These are phyloP conservation scores for Leishmania gerbilli DNA, from an alignment of 208 protist genomes.

Conservation along the genomic window DNA sequence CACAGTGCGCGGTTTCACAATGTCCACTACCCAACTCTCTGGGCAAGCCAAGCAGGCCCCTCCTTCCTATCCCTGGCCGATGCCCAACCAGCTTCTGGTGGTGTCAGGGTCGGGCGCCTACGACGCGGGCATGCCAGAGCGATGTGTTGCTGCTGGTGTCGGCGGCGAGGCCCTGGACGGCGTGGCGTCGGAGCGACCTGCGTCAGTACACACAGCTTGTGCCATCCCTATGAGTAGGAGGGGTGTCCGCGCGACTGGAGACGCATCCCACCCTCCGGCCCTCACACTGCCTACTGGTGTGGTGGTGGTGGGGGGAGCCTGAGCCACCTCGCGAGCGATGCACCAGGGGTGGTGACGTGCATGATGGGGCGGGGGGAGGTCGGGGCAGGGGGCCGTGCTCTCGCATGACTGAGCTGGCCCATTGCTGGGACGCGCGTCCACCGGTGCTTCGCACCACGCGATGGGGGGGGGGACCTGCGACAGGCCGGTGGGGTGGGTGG, in stretches of 20 bases:
- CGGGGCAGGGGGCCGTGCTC: neutral
- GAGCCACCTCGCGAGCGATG: neutral
- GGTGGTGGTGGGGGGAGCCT: neutral
- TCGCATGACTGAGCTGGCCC: neutral
- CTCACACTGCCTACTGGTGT: neutral
- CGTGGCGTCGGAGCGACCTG: neutral
- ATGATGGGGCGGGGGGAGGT: no score
- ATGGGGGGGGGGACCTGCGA: neutral
- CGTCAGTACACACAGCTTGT: neutral
- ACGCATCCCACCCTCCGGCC: neutral
- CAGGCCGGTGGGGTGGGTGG: neutral
- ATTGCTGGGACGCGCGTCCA: neutral
- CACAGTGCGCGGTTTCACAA: no score
- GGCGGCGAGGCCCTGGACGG: neutral
- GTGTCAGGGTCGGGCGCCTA: neutral
- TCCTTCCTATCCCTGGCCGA: neutral
- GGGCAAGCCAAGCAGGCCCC: neutral
- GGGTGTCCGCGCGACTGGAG: neutral
- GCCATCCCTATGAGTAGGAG: neutral
- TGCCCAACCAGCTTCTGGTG: neutral
- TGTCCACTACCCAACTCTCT: no score
- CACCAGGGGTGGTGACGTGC: neutral
- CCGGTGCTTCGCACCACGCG: neutral
- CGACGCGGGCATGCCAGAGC: neutral
- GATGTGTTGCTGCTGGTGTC: neutral